phyloP scores from a whole-genome alignment of 1,284 basidiomycete genomes.

The Ustilago sp. region DNA sequence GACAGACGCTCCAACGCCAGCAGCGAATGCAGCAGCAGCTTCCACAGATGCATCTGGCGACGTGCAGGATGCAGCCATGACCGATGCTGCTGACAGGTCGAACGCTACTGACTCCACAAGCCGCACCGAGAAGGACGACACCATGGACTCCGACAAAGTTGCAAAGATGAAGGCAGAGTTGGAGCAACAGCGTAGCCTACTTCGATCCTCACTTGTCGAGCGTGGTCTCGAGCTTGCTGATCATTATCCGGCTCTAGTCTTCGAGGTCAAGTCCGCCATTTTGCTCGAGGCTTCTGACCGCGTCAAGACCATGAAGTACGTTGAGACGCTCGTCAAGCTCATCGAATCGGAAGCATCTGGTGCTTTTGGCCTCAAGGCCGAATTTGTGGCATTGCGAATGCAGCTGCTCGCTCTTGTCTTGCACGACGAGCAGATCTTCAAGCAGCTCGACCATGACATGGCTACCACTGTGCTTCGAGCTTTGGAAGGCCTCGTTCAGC shows the following conservation, averaged over 20 bases:
- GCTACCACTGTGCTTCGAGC: conserved; percentile 56
- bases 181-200: conserved; percentile 70
- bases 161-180: conserved; percentile 37
- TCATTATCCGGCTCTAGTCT: conserved; percentile 85
- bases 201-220: conserved; percentile 67
- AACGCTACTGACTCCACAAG: background rate
- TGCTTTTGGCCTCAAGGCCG: conserved; percentile 41
- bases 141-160: conserved; percentile 38
- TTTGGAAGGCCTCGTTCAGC: conserved; percentile 36
- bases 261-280: conserved; percentile 76
- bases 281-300: conserved; percentile 47
- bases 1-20: conserved; percentile 52
- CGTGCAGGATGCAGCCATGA: conserved; percentile 40
- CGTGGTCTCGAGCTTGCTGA: conserved; percentile 80
- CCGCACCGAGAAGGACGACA: conserved; percentile 26
- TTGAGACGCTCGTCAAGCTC: conserved; percentile 43
- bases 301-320: conserved; percentile 22
- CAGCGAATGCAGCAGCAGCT: conserved; percentile 18
- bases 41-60: conserved; percentile 41
- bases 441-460: conserved; percentile 74
- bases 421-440: conserved; percentile 77
- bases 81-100: conserved; percentile 18
- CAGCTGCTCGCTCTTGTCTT: conserved; percentile 86
- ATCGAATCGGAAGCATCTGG: conserved; percentile 29
- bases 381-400: conserved; percentile 78